Conservation (phyloP, 2,329 filamentous ascomycete genomes). For the Nemania sp. region DNA sequence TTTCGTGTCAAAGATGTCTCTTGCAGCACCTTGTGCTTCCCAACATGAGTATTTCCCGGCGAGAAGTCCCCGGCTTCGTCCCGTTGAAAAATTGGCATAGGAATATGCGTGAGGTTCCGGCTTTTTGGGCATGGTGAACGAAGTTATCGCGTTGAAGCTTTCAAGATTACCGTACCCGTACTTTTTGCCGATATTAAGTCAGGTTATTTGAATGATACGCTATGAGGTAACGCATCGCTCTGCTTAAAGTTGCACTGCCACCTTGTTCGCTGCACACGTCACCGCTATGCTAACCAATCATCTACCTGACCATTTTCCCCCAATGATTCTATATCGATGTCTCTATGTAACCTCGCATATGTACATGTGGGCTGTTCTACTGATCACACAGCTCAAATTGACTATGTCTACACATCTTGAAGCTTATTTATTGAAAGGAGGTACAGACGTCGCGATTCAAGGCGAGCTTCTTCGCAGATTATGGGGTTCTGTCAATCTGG, state of each 20-base stretch:
- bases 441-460: conserved; percentile 5
- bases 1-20: conserved; percentile 12
- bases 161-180: too few species aligned
- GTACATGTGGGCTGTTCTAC: too few species aligned
- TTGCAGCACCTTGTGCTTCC: conserved; percentile 16
- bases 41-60: conserved; percentile 21
- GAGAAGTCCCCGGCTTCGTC: conserved; percentile 17
- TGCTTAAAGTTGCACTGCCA: too few species aligned
- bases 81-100: conserved; percentile 20
- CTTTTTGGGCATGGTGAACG: conserved; percentile 12
- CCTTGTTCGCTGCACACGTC: too few species aligned
- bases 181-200: too few species aligned
- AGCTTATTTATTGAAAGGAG: conserved; percentile 6
- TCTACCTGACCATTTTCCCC: too few species aligned
- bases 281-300: too few species aligned
- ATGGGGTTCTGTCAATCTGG: conserved; percentile 19
- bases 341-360: too few species aligned
- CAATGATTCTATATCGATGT: not conserved
- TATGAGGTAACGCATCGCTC: too few species aligned
- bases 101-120: conserved; percentile 17
- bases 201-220: too few species aligned
- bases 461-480: conserved; percentile 16
- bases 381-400: not conserved
- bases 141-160: too few species aligned
- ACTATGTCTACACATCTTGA: conserved; percentile 8